Conservation (phyloP, 192 early-diverging fungal genomes). For the Gamsiella multidivaricata region DNA sequence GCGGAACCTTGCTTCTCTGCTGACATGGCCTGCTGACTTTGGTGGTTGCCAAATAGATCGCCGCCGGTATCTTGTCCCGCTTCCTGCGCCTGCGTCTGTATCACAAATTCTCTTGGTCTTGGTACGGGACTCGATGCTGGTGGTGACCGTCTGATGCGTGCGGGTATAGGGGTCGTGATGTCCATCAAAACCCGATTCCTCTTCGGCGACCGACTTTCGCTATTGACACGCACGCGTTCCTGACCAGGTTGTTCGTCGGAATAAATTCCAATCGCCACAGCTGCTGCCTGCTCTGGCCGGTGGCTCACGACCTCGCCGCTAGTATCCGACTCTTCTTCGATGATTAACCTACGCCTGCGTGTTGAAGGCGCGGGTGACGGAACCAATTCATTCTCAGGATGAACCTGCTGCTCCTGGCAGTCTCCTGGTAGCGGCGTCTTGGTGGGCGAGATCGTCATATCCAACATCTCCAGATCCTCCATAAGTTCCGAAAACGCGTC, state of each 20-base stretch:
- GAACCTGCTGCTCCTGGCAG: background rate
- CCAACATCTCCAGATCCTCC: constrained; percentile 19
- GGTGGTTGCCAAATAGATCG: too few species aligned
- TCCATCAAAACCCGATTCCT: constrained; percentile 1
- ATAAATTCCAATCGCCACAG: background rate
- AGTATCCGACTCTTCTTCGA: constrained; percentile 9
- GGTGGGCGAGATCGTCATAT: constrained; percentile 14
- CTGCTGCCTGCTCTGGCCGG: background rate
- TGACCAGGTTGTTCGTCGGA: background rate
- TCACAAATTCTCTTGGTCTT: too few species aligned
- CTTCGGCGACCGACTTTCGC: background rate
- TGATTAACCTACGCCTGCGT: constrained; percentile 19
- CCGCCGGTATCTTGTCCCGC: too few species aligned
- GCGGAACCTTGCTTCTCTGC: background rate
- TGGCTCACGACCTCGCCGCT: background rate
- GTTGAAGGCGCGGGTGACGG: background rate
- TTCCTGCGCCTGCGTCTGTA: too few species aligned
- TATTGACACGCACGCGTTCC: background rate
- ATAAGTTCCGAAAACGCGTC: constrained; percentile 9
- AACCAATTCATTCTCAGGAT: too few species aligned
- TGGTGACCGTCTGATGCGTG: background rate
- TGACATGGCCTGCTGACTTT: background rate
- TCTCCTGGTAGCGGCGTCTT: background rate
- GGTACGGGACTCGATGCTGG: background rate
- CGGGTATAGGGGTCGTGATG: background rate